Evolutionary conservation across 495 filamentous ascomycete species (phyloP), one percentile per base, ranked within the genome.

Genomic region (Xylaria intraflava): DNA sequence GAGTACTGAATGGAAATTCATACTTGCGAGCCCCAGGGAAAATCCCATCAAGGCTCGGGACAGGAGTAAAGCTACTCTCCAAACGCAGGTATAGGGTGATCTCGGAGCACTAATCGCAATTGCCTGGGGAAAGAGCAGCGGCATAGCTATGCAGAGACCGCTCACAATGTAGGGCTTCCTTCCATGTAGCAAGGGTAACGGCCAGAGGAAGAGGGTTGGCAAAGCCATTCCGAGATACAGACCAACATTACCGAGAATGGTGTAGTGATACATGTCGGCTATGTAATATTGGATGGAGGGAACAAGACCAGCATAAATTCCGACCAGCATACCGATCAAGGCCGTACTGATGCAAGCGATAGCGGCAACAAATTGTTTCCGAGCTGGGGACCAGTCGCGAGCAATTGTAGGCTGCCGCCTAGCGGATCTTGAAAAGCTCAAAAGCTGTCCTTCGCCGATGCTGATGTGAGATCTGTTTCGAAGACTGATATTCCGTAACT

Each of bases 241-340:
- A 17, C 81, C 72, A n/a, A 85, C 79, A 61, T 89, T 89, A 16
- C 87, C 87, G 10, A 87, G 70, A 30, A 87, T 85, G 6, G 80
- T 76, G 50, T 80, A 78, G 57, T 87, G 81, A 46, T 79, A 55
- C 55, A 80, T 75, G 57, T 88, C 83, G 33, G 78, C 80, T 47
- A 90, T 77, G 55, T 77, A 79, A 60, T 88, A 87, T 64, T 87
- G 84, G 39, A 90, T 87, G 8, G 80, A 76, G n/a, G 84, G 83
- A 6, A 86, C 83, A 61, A 87, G 78, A 6, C 87, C 87, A 49
- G 83, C 83, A 60, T 90, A 90, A 23, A 88, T 83, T 16, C 87
- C 87, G 53, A 87, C 69, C 17, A 88, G 72, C 14, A 85, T 68
- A 3, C 87, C 87, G 53, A 89, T 69, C 40, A 86, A 66, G 12